A percentile compares a stretch with the other conserved stretches of the same genome.
Conservation (phyloP, 495 filamentous ascomycete species). For the Chaetomium fimeti region DNA sequence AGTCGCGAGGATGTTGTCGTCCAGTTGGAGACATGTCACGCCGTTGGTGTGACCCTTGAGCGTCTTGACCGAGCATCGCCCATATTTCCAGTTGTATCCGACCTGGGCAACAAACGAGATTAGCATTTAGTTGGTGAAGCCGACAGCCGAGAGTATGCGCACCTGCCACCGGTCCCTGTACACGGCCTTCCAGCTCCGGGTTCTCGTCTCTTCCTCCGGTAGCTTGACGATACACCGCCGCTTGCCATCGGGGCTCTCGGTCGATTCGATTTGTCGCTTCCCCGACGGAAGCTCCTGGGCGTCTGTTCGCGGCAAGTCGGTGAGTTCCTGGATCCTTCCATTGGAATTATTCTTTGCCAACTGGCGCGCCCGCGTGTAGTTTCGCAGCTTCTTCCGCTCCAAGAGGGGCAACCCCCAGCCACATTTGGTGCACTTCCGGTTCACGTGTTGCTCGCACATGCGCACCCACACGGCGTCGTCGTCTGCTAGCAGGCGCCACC, state of each 20-base stretch:
- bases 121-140: not conserved
- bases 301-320: constrained; percentile 20
- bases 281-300: constrained; percentile 4
- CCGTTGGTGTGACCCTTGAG: constrained; percentile 92
- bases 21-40: constrained; percentile 94
- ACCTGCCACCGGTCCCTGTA: constrained; percentile 37
- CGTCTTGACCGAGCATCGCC: constrained; percentile 74
- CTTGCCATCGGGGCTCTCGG: constrained; percentile 42
- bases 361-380: constrained; percentile 81
- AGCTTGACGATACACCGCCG: constrained; percentile 46
- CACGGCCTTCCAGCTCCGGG: constrained; percentile 83
- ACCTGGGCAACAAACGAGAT: constrained; percentile 59
- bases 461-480: constrained; percentile 98
- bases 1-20: constrained; percentile 86
- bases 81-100: constrained; percentile 94
- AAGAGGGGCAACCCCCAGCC: constrained; percentile 91
- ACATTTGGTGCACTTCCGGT: constrained; percentile 93
- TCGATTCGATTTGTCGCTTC: constrained; percentile 37
- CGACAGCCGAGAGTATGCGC: constrained; percentile 23
- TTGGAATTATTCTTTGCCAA: constrained; percentile 35
- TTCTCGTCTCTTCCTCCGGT: constrained; percentile 33
- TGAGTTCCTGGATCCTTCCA: constrained; percentile 32
- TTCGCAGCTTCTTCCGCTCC: constrained; percentile 82
- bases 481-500: constrained; percentile 85
- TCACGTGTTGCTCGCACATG: constrained; percentile 98